Base-by-base conservation (phyloP, 345 rosid genomes). In the Heritiera littoralis region DNA sequence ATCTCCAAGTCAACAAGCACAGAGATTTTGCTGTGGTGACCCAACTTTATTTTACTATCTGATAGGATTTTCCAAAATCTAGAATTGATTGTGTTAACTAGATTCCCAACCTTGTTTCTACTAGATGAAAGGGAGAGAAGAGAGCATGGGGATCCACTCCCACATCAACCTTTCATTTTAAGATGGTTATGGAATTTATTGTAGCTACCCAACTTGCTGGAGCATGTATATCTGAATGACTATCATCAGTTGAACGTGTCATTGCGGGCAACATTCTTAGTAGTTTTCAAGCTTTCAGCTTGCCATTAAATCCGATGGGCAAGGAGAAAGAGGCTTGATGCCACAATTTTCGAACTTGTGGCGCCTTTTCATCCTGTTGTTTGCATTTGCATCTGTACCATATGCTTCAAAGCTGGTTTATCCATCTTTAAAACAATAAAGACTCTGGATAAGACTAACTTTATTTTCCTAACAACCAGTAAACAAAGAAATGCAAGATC, bases 141-240 rank as follows among this genome's bases (percentile, higher is more conserved):
- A 72, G 76, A 70, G 59, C 8, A 66, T 82, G 84, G 87, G 87
- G 84, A 70, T 81, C 89, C 84, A 84, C 85, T 32, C 64, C 18
- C 12, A 9, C 15, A 13, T 11, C 38, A 41, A 28, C 17, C 63
- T 38, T 75, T 66, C 23, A 23, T 67, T 43, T 41, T 30, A n/a
- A 73, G 76, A 48, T 45, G 74, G 82, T 43, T 52, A 41, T 72
- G 63, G 81, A 78, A 84, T 82, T 84, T 56, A 86, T 80, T 82
- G 72, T 41, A 66, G 65, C 79, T 23, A 82, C 51, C 79, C 58
- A 80, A 65, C 82, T 74, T 79, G 75, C 41, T 20, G 30, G 35
- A 20, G 9, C 5, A 12, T 60, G 28, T 28, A 23, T 23, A 0
- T 23, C 4, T n/a, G 9, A 54, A n/a, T 55, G n/a, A 18, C 20